Conservation (phyloP, 2,329 filamentous ascomycete genomes). For the Paracorniculantispora psalliotae region DNA sequence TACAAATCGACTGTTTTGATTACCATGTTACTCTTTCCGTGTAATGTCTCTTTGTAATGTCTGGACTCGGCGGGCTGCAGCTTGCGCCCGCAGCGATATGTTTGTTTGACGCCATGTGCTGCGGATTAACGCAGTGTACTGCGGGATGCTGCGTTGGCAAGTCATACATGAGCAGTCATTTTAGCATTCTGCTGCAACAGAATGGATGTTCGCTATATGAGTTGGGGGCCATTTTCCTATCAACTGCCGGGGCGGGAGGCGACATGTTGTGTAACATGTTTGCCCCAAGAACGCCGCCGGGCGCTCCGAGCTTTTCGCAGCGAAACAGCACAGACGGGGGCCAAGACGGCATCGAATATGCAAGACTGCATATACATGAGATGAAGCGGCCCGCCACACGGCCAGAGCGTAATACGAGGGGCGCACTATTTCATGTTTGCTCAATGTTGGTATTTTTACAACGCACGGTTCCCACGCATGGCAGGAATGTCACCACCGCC, state of each 20-base stretch:
- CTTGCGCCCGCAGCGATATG: not conserved
- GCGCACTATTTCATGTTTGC: not conserved
- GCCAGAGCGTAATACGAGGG: not conserved
- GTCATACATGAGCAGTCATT: constrained; percentile 3
- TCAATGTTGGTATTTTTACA: not conserved
- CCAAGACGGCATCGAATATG: not conserved
- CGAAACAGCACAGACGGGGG: not conserved
- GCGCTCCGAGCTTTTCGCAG: not conserved
- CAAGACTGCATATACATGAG: not conserved
- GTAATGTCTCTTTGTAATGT: too few species aligned
- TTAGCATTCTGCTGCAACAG: not conserved
- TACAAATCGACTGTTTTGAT: not conserved
- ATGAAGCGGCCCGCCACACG: constrained; percentile 5
- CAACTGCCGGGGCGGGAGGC: not conserved
- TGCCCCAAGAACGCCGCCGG: not conserved
- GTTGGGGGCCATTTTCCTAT: not conserved
- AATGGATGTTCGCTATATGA: not conserved
- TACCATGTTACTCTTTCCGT: not conserved
- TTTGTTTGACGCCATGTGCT: not conserved
- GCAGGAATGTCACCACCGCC: not conserved
- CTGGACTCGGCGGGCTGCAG: not conserved
- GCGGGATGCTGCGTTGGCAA: not conserved
- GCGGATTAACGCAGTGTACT: not conserved
- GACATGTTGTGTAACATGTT: constrained; percentile 6
- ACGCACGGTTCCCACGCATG: not conserved